Evolutionary conservation across 2,329 filamentous ascomycete genomes (phyloP).

Genomic region (Hymenoscyphus repandus): DNA sequence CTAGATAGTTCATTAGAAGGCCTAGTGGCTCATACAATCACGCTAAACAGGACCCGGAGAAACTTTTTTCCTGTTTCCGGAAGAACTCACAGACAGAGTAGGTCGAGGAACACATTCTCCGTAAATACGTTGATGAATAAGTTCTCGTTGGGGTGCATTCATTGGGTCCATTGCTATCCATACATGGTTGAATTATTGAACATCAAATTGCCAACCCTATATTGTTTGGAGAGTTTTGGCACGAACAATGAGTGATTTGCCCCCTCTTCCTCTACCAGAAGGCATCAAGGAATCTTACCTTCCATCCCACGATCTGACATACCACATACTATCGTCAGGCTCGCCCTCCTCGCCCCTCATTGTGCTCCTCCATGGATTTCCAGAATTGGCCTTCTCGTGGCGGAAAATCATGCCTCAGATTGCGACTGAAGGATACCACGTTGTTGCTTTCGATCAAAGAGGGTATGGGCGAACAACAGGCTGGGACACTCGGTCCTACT

Average conservation of each 20-base stretch:
- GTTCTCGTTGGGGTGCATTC: too few relatives aligned
- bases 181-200: too few relatives aligned
- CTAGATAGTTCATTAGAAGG: too few relatives aligned
- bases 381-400: slow-evolving; percentile 66
- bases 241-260: neutral
- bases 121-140: too few relatives aligned
- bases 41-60: too few relatives aligned
- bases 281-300: slow-evolving; percentile 52
- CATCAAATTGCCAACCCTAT: too few relatives aligned
- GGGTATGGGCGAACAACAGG: slow-evolving; percentile 63
- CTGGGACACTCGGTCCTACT: slow-evolving; percentile 47
- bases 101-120: too few relatives aligned
- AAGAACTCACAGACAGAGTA: too few relatives aligned
- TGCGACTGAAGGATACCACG: slow-evolving; percentile 56
- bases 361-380: slow-evolving; percentile 61
- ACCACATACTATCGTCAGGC: slow-evolving; percentile 56
- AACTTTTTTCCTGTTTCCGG: too few relatives aligned
- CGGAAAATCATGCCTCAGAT: slow-evolving; percentile 55
- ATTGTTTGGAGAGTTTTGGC: too few relatives aligned
- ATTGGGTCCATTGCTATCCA: too few relatives aligned
- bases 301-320: slow-evolving; percentile 53
- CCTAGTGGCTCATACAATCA: too few relatives aligned
- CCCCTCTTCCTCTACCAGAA: slow-evolving; percentile 42
- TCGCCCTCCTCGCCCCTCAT: slow-evolving; percentile 45
- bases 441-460: slow-evolving; percentile 62